Evolutionary conservation across 495 filamentous ascomycete species (phyloP), one percentile per base, ranked within the genome.

Genomic region (Daldinia childiae): DNA sequence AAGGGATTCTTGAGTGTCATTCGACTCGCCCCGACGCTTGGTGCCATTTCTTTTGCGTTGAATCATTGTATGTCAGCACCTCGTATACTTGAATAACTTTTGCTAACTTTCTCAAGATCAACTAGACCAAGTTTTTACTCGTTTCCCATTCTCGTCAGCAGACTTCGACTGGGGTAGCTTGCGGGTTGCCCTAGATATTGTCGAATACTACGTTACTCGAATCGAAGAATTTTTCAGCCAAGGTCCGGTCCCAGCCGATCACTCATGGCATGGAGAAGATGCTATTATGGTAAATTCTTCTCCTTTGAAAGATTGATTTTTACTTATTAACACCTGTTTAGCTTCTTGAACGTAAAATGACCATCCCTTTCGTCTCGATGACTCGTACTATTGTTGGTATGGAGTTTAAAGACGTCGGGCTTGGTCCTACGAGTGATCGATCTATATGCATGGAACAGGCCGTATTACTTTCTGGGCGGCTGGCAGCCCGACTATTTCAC

Each of bases 81-180:
- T 50, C 21, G 45, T 15, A 17, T 14, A 24, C 52, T 56, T 45
- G 9, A 21, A 52, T 32, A 68, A 24, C 9, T 27, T 43, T 11
- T 45, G 27, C 68, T 76, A 32, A 69, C 27, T 1, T 64, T 59
- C 6, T 58, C 8, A 24, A 80, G 79, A 71, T 24, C 82, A 82
- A 60, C 64, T 85, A n/a, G 80, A 82, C 58, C 79, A 83, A 51
- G 74, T 84, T 7, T 83, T 83, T 15, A 79, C 75, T 6, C 78
- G 76, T 29, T 79, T 85, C 38, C 79, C 82, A 45, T 79, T 79
- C 26, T 71, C 77, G 3, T 78, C 76, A 4, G 60, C 71, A 5
- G 67, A 77, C 6, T 79, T 81, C 45, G 81, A 84, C 60, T 85
- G 83, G 83, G 63, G 75, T 36, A 74, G 83, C 12, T 43, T 85